A percentile compares a stretch with the other conserved stretches of the same genome.
Evolutionary conservation across 2,329 filamentous ascomycete species (phyloP).

Genomic region (Lecanosticta acicola): DNA sequence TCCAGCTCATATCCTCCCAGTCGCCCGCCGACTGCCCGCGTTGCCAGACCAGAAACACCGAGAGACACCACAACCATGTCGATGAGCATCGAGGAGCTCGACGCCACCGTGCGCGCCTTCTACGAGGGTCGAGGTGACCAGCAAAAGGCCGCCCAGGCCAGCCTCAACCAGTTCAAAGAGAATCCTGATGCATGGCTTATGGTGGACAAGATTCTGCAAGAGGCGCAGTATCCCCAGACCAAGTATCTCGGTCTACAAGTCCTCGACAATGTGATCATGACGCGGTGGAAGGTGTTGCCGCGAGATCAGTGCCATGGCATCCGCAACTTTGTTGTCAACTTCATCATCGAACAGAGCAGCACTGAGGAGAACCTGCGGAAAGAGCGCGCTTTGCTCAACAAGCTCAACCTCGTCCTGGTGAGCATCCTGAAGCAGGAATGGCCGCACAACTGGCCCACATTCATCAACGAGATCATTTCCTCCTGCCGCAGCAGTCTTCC

Average conservation of each 20-base stretch:
- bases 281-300: slow-evolving; percentile 95
- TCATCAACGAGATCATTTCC: slow-evolving; percentile 98
- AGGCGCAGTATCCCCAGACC: slow-evolving; percentile 88
- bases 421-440: slow-evolving; percentile 98
- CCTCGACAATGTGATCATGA: slow-evolving; percentile 96
- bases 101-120: slow-evolving; percentile 92
- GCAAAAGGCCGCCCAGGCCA: slow-evolving; percentile 92
- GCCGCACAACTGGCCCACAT: slow-evolving; percentile 99
- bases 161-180: slow-evolving; percentile 97
- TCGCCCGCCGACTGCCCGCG: slow-evolving; percentile 20
- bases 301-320: slow-evolving; percentile 96
- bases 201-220: slow-evolving; percentile 92
- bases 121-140: slow-evolving; percentile 94
- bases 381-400: slow-evolving; percentile 89
- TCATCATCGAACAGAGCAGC: slow-evolving; percentile 89
- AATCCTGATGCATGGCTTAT: slow-evolving; percentile 97
- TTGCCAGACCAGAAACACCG: slow-evolving; percentile 14
- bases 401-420: slow-evolving; percentile 94
- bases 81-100: slow-evolving; percentile 83
- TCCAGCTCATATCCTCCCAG: slow-evolving; percentile 17
- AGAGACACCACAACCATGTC: slow-evolving; percentile 46
- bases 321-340: slow-evolving; percentile 97
- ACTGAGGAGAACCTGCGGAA: slow-evolving; percentile 80
- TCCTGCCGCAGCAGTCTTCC: slow-evolving; percentile 92
- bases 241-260: slow-evolving; percentile 97